These are phyloP conservation scores for Meredithiella fracta DNA, from an alignment of 2,329 filamentous ascomycete species.

Conservation along the genomic window DNA sequence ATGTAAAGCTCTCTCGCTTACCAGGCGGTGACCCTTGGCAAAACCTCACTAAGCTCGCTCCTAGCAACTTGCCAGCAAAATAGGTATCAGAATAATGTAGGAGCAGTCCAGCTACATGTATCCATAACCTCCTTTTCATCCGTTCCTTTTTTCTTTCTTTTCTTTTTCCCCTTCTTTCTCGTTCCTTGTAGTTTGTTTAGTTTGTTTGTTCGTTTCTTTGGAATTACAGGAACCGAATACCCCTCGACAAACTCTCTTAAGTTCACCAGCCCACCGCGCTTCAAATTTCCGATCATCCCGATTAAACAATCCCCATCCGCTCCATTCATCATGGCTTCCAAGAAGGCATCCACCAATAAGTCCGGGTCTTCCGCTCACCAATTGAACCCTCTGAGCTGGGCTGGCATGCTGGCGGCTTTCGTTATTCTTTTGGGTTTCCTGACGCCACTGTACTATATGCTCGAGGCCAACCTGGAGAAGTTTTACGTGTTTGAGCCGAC, in stretches of 20 bases:
- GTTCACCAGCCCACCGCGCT: not conserved
- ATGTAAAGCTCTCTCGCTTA: not conserved
- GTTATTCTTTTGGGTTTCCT: slow-evolving; percentile 38
- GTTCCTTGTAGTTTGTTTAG: not conserved
- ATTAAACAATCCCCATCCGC: not conserved
- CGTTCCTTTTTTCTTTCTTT: not conserved
- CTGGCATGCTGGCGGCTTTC: slow-evolving; percentile 31
- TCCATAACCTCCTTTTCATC: not conserved
- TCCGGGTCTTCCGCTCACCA: slow-evolving; percentile 1
- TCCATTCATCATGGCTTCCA: not conserved
- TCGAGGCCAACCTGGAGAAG: slow-evolving; percentile 41
- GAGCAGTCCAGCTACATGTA: not conserved
- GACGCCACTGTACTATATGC: slow-evolving; percentile 34
- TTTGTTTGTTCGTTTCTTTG: not conserved
- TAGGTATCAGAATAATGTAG: not conserved
- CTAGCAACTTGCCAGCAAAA: too few relatives aligned
- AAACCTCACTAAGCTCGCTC: too few relatives aligned
- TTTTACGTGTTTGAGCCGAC: slow-evolving; percentile 63
- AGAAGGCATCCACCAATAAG: slow-evolving; percentile 1
- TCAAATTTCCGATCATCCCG: not conserved
- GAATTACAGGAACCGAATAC: not conserved
- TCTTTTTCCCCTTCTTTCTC: slow-evolving; percentile 3
- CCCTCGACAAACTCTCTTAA: not conserved
- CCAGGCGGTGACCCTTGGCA: too few relatives aligned
- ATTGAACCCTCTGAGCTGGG: slow-evolving; percentile 17